Conservation (phyloP, 495 filamentous ascomycete genomes). For the Amniculicola lignicola region DNA sequence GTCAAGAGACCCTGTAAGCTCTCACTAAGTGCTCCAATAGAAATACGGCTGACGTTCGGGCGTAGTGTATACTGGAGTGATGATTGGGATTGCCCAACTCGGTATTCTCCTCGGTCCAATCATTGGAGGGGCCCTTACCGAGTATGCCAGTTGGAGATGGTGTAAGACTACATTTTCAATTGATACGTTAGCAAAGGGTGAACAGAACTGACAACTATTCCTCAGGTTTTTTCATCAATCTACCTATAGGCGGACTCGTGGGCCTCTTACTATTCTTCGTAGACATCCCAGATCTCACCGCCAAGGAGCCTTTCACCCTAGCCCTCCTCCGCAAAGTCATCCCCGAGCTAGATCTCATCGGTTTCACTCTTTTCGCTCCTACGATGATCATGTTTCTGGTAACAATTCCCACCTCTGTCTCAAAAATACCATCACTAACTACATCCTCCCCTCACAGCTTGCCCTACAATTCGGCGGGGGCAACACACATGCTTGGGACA, state of each 20-base stretch:
- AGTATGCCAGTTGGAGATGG: conserved; percentile 60
- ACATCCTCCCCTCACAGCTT: no score
- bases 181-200: not conserved
- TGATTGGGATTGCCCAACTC: conserved; percentile 16
- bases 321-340: conserved; percentile 1
- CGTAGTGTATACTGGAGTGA: conserved; percentile 7
- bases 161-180: conserved; percentile 43
- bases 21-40: no score
- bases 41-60: no score
- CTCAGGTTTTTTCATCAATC: conserved; percentile 65
- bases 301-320: conserved; percentile 31
- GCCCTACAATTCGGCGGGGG: conserved; percentile 50
- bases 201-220: conserved; percentile 38
- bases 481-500: conserved; percentile 46
- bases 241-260: conserved; percentile 56
- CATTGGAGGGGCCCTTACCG: conserved; percentile 63
- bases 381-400: conserved; percentile 49
- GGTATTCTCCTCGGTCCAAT: conserved; percentile 52
- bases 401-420: no score
- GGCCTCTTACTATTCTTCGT: conserved; percentile 47
- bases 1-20: conserved; percentile 13
- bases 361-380: conserved; percentile 48
- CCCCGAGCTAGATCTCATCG: conserved; percentile 48
- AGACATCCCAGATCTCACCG: conserved; percentile 47
- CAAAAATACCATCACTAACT: no score